Base-by-base conservation (phyloP, 1,139 yeast species). In the Zygoascus hellenicus region DNA sequence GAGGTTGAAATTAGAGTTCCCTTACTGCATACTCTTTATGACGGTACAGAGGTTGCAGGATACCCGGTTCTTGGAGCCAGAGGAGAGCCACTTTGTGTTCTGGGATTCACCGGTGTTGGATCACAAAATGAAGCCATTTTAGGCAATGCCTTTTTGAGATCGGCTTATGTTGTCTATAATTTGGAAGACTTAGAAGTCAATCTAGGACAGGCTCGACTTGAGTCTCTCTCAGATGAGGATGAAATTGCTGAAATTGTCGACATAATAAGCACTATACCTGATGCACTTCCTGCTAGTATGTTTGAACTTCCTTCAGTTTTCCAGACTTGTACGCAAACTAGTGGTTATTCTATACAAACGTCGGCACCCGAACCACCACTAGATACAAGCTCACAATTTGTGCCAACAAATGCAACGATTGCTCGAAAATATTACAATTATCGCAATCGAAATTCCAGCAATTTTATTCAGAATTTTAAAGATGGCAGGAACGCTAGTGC, bases 91-190 rank as follows among this genome's bases (percentile, higher is more conserved):
- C 45, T 53, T 34, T 54, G 56, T 45, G 40, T 48, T 17, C 47
- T 54, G n/a, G 58, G 57, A 3, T 50, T 54, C 33, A 43, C 38
- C 14, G 53, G 62, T 5, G 52, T 54, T 31, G 40, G 37, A 15
- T 13, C 30, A 9, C 17, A 37, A 13, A 29, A 37, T 13, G 31
- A 19, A 11, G 42, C 42, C 36, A 54, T 55, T 30, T 62, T 87
- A n/a, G 96, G 96, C 35, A 95, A 85, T 63, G 76, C 81, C 28
- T 80, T 88, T 65, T 68, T 89, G 57, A 74, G 88, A 51, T 72
- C 77, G 46, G 89, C 86, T 9, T 88, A 88, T 62, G 77, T 82
- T 45, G 95, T 87, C 36, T 87, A 78, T 57, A 89, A 88, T 62
- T 67, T 85, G 38, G 57, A 56, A 16, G 48, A 47, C 37, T 40